Conservation (phyloP, 192 early-diverging fungal genomes). For the Coemansia pectinata region DNA sequence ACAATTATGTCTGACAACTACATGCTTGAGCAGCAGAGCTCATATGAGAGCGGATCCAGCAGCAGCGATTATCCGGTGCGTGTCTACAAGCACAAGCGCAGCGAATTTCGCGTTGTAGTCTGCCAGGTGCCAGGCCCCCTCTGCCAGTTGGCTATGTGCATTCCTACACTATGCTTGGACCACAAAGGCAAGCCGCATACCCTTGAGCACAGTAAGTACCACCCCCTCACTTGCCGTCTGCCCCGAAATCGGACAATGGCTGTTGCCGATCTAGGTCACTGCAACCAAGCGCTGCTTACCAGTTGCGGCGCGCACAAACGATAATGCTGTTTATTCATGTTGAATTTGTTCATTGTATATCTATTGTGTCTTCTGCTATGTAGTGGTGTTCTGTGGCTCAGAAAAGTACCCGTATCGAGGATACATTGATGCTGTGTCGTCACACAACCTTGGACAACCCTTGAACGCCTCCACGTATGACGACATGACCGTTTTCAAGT, state of each 20-base stretch:
- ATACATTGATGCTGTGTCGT: conserved; percentile 73
- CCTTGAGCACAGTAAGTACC: conserved; percentile 65
- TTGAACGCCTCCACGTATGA: conserved; percentile 67
- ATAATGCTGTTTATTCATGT: conserved; percentile 3
- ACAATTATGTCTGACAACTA: conserved; percentile 40
- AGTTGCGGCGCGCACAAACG: background rate
- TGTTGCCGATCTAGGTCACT: background rate
- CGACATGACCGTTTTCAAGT: conserved; percentile 73
- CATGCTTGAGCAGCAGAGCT: conserved; percentile 33
- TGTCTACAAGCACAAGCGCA: conserved; percentile 56
- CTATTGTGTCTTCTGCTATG: conserved; percentile 7
- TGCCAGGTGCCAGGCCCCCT: conserved; percentile 69
- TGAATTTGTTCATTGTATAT: background rate
- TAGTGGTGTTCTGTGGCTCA: conserved; percentile 86
- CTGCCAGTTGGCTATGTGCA: conserved; percentile 62
- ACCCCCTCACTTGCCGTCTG: background rate
- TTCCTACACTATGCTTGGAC: conserved; percentile 71
- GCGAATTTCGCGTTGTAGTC: conserved; percentile 67
- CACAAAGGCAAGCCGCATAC: conserved; percentile 81
- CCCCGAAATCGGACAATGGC: conserved; percentile 13
- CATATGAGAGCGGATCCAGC: conserved; percentile 28
- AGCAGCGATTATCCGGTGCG: conserved; percentile 35
- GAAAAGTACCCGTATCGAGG: conserved; percentile 66
- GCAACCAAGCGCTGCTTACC: background rate
- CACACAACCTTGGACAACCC: conserved; percentile 70